Percentiles rank a stretch among this genome's conserved stretches.
Conservation (phyloP, 495 filamentous ascomycete genomes). For the Bacidia rubella region DNA sequence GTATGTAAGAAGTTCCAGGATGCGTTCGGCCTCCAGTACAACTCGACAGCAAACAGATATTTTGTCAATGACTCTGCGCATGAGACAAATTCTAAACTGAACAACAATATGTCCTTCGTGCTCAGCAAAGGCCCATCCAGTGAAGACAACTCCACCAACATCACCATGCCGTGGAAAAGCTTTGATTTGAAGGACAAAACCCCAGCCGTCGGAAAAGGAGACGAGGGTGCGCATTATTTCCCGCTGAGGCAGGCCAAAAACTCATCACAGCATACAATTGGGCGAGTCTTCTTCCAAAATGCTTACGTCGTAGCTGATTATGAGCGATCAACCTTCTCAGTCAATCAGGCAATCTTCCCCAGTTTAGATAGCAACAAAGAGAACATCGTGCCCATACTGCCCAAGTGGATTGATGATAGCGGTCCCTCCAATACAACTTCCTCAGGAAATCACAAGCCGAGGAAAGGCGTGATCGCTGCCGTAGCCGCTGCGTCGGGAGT, state of each 20-base stretch:
- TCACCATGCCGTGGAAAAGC: conserved; percentile 37
- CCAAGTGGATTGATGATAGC: not conserved
- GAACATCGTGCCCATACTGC: not conserved
- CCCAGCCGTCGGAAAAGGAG: conserved; percentile 22
- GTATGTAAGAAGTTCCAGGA: conserved; percentile 38
- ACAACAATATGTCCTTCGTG: conserved; percentile 36
- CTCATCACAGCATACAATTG: conserved; percentile 37
- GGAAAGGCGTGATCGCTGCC: not conserved
- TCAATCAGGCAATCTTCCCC: conserved; percentile 7
- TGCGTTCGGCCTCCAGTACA: conserved; percentile 35
- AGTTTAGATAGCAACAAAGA: not conserved
- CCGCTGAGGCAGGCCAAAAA: conserved; percentile 36
- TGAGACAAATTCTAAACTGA: conserved; percentile 25
- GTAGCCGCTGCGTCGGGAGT: not conserved
- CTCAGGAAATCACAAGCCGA: not conserved
- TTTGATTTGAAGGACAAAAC: conserved; percentile 30
- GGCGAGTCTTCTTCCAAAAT: conserved; percentile 43
- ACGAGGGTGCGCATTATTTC: conserved; percentile 31
- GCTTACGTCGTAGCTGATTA: conserved; percentile 16
- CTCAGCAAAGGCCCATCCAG: conserved; percentile 22
- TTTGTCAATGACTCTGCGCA: conserved; percentile 36
- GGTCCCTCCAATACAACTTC: not conserved
- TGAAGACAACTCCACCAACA: conserved; percentile 28
- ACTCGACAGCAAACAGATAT: conserved; percentile 32
- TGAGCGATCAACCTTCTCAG: conserved; percentile 1